Base-by-base conservation (phyloP, 441 rosid species). In the Pelargonium australe region DNA sequence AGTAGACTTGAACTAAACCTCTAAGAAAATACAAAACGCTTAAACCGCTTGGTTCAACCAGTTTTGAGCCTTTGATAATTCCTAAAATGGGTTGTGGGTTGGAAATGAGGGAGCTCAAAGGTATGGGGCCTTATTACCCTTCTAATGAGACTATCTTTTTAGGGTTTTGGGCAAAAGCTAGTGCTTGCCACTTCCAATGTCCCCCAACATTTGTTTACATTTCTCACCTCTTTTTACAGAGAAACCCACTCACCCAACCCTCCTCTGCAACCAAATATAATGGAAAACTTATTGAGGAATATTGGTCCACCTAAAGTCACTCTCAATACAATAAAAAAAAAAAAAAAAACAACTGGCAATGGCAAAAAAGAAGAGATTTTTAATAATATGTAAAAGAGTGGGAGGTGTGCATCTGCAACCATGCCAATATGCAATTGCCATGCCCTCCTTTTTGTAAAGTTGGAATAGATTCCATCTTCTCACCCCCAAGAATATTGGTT, bases 171-270 rank as follows among this genome's bases (percentile, higher is more conserved):
- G 84, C 55, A 65, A 76, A 20, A 20, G 23, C 23, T 71, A 79
- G 69, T 85, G 89, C 81, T 73, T 63, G 34, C 86, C 87, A 85
- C 86, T 84, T 77, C 41, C 62, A 65, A 76, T 67, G 62, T 23
- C 7, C 60, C 62, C 25, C 1, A 6, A 28, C 34, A 28, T 28
- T 28, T 28, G 3, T 28, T 28, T 28, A 34, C 57, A 66, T 64
- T 12, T 20, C 64, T 80, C 84, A 68, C 81, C 77, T 80, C 89
- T 85, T 85, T 85, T 83, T 76, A 83, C 65, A 20, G 23, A 78
- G 58, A 73, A 70, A 73, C 67, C 77, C 80, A 77, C 82, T 53
- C 63, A 0, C 19, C 4, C 34, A 2, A 65, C 76, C 73, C 73
- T 70, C 73, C 63, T 70, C 76, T 76, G 79, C 77, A 70, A 51